Conservation (phyloP, 345 rosid species). For the Salix udensis region DNA sequence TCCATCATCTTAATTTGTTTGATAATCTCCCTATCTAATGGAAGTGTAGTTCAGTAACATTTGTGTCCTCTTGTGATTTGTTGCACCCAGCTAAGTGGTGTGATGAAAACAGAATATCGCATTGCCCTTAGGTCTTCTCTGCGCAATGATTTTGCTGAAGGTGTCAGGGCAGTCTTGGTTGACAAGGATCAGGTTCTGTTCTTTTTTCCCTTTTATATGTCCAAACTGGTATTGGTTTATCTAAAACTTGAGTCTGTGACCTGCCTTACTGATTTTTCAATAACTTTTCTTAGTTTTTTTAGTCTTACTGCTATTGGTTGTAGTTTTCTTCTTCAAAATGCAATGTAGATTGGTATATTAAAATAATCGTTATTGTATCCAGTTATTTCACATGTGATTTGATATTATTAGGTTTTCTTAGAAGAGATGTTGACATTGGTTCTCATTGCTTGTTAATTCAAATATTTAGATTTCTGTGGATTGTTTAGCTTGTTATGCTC, state of each 20-base stretch:
- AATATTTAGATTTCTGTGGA: background rate
- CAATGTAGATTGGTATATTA: background rate
- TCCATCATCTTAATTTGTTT: background rate
- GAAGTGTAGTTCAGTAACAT: background rate
- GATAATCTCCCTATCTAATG: background rate
- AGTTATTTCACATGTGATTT: background rate
- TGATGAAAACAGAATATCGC: constrained; percentile 88
- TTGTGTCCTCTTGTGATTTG: background rate
- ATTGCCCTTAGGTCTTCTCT: constrained; percentile 70
- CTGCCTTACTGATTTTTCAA: background rate
- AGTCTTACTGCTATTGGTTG: background rate
- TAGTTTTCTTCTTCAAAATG: background rate
- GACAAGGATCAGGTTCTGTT: constrained; percentile 90
- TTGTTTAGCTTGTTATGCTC: background rate
- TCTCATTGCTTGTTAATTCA: background rate
- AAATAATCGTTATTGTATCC: background rate
- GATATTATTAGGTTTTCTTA: background rate
- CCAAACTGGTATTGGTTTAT: background rate
- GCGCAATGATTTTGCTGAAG: constrained; percentile 73
- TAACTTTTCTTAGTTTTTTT: background rate
- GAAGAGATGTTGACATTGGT: background rate
- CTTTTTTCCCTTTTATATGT: background rate
- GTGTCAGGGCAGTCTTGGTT: constrained; percentile 88
- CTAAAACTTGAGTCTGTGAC: background rate
- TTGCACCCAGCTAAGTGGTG: constrained; percentile 55